Percentiles rank a stretch among this genome's conserved stretches.
phyloP scores from a whole-genome alignment of 257 asterid genomes.

The Ilex aquifolium region DNA sequence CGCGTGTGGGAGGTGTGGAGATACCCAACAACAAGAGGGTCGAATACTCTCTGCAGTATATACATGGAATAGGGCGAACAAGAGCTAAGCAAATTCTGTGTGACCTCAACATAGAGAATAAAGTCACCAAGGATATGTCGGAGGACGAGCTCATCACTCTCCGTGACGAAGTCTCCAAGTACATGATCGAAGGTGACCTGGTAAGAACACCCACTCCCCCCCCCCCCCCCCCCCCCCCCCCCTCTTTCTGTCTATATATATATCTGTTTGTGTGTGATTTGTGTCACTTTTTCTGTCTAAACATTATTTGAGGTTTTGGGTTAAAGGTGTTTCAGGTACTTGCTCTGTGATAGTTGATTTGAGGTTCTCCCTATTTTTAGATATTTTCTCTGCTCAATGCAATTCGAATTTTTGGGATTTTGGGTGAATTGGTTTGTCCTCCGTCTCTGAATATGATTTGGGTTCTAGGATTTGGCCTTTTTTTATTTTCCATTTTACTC shows the following conservation, averaged over 20 bases:
- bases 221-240: neutral
- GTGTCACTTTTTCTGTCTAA: neutral
- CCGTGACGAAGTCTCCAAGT: slow-evolving; percentile 91
- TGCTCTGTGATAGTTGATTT: neutral
- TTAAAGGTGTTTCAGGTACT: too few relatives aligned
- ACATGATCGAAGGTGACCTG: slow-evolving; percentile 94
- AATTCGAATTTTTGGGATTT: too few relatives aligned
- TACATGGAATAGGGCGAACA: slow-evolving; percentile 94
- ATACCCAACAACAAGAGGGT: slow-evolving; percentile 92
- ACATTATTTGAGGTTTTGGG: neutral
- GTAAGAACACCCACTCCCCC: slow-evolving; percentile 30
- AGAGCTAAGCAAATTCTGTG: slow-evolving; percentile 52
- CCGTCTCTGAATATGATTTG: neutral
- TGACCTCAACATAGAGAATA: slow-evolving; percentile 72
- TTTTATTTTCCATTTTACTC: too few relatives aligned
- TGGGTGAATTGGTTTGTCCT: too few relatives aligned
- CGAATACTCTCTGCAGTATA: slow-evolving; percentile 84
- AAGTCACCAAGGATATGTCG: slow-evolving; percentile 70
- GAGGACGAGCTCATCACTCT: slow-evolving; percentile 86
- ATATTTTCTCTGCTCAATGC: too few relatives aligned
- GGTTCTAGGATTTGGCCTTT: too few relatives aligned
- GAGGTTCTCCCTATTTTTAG: neutral
- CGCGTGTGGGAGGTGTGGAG: slow-evolving; percentile 99
- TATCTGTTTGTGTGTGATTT: neutral
- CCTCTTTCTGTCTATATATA: neutral